These are phyloP conservation scores for Podila epicladia DNA, from an alignment of 192 early-diverging fungal genomes.

Conservation along the genomic window DNA sequence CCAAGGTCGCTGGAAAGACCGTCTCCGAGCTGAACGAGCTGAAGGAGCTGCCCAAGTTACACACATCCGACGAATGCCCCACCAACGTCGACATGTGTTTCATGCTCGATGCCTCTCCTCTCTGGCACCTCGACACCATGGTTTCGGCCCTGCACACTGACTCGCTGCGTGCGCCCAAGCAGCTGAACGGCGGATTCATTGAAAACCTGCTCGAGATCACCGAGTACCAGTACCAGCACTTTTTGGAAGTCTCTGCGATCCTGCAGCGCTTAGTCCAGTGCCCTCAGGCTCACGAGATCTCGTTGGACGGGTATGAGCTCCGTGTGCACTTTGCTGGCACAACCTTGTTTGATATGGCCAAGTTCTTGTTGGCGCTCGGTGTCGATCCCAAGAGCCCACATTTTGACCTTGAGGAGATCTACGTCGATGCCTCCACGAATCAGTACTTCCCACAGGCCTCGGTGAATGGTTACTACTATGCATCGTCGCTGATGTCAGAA, in stretches of 20 bases:
- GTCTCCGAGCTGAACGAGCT: constrained; percentile 22
- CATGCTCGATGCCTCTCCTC: constrained; percentile 41
- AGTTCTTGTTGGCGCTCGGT: constrained; percentile 24
- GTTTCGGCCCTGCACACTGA: constrained; percentile 45
- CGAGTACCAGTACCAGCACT: constrained; percentile 48
- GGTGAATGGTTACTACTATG: constrained; percentile 27
- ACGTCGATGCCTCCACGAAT: constrained; percentile 10
- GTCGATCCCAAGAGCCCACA: constrained; percentile 46
- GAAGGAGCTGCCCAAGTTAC: constrained; percentile 32
- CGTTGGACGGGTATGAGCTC: constrained; percentile 44
- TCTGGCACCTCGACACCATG: constrained; percentile 51
- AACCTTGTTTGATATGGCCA: constrained; percentile 38
- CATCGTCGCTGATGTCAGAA: constrained; percentile 17
- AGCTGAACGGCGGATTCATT: constrained; percentile 33
- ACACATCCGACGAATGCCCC: constrained; percentile 21
- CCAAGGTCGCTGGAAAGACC: constrained; percentile 44
- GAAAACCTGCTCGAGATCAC: constrained; percentile 41
- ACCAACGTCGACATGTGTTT: constrained; percentile 50
- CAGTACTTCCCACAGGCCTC: constrained; percentile 47
- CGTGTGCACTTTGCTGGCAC: constrained; percentile 44
- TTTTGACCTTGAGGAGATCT: constrained; percentile 42
- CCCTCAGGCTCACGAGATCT: constrained; percentile 36
- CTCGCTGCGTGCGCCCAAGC: constrained; percentile 39
- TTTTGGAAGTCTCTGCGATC: constrained; percentile 45
- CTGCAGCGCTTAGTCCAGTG: constrained; percentile 35